These are phyloP conservation scores for Zalaria obscura DNA, from an alignment of 2,329 filamentous ascomycete genomes.

Conservation along the genomic window DNA sequence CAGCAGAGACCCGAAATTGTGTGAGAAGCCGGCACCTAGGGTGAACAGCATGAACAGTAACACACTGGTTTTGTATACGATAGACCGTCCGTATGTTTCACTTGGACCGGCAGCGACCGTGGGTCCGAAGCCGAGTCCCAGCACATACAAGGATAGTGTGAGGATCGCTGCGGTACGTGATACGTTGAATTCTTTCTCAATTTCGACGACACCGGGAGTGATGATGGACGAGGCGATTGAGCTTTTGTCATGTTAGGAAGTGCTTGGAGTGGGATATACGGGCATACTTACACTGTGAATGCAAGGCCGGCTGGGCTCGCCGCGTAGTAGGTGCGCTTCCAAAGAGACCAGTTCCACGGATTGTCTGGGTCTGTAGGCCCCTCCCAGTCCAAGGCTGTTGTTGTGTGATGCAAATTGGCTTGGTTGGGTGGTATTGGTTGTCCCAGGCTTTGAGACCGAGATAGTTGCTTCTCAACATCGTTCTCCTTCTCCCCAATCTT, in stretches of 20 bases:
- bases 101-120: conserved; percentile 60
- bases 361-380: conserved; percentile 14
- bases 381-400: conserved; percentile 13
- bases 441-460: background rate
- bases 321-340: conserved; percentile 8
- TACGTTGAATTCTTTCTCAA: conserved; percentile 40
- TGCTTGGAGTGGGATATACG: background rate
- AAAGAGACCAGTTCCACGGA: conserved; percentile 16
- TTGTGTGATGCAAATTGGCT: background rate
- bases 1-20: conserved; percentile 55
- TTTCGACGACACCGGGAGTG: conserved; percentile 11
- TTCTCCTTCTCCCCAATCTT: background rate
- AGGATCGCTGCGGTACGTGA: conserved; percentile 43
- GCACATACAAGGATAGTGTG: conserved; percentile 43
- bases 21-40: conserved; percentile 29
- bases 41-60: conserved; percentile 44
- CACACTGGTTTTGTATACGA: conserved; percentile 56
- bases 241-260: background rate
- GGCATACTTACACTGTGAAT: conserved; percentile 2
- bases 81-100: conserved; percentile 53
- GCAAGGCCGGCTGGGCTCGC: conserved; percentile 8
- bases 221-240: conserved; percentile 3
- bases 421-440: background rate
- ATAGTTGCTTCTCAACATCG: background rate
- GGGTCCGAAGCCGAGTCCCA: conserved; percentile 55